Evolutionary conservation across 1,284 basidiomycete genomes (phyloP), one percentile per base, ranked within the genome.

Genomic region (Ceratobasidium papillatum): DNA sequence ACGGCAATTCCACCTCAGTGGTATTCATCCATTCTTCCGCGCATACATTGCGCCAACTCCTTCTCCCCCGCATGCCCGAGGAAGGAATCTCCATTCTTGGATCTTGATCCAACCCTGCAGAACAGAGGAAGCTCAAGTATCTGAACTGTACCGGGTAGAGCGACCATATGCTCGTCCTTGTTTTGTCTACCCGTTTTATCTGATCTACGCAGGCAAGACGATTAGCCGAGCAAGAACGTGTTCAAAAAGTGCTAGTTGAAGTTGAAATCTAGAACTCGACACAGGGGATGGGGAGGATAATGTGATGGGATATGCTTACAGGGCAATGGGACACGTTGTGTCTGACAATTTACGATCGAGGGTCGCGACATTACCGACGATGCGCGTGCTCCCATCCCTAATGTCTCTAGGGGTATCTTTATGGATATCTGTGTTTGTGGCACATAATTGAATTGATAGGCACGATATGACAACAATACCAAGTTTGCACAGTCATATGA

Each of bases 91-190:
- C 45, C 25, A 38, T 30, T 27, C 12, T 43, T 41, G 19, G 34
- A 27, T 51, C 43, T 45, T 61, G 68, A 71, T 61, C 54, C 30
- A 71, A 25, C 68, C 68, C 68, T 71, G 54, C 41, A 56, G 47
- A 68, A 68, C 19, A 36, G 36, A 47, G 52, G 56, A 71, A 71
- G 65, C 32, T 7, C 27, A n/a, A n/a, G n/a, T 19, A 49, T 61
- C 32, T 11, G 27, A 17, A 47, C 49, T 34, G 36, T 11, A 41
- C 43, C 41, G 43, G 27, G 41, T 34, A 32, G 27, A n/a, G 12
- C 3, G 52, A 14, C 36, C 14, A 38, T 34, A 56, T 56, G 36
- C 38, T 41, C 65, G 9, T 3, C 45, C 9, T 17, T 47, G 45
- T 47, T 58, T 34, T n/a, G 34, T n/a, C 52, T 45, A 36, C 43